phyloP scores from a whole-genome alignment of 148 eudicot genomes.

The Chenopodium berlandieri region DNA sequence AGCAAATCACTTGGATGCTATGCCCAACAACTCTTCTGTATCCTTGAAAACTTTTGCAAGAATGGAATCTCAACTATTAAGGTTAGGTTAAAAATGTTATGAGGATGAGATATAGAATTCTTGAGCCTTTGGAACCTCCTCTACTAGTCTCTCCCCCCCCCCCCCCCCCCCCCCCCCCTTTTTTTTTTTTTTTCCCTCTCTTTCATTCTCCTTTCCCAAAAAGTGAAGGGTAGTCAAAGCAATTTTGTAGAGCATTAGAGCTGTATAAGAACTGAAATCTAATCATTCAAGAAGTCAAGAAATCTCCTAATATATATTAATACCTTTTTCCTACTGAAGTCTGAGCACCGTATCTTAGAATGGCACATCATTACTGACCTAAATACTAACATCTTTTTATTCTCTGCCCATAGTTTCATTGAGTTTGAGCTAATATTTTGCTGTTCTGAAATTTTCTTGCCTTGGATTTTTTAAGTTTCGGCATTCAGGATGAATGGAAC shows the following conservation, averaged over 20 bases:
- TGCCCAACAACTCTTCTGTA: neutral
- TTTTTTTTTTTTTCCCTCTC: too few species aligned
- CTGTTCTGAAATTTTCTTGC: neutral
- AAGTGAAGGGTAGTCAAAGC: neutral
- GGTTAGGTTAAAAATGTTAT: neutral
- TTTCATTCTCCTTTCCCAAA: too few species aligned
- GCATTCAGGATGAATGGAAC: neutral
- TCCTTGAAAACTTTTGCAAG: neutral
- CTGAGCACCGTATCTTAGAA: neutral
- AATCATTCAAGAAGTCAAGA: neutral
- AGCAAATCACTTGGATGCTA: neutral
- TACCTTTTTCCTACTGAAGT: neutral
- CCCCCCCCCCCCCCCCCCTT: too few species aligned
- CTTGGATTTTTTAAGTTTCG: neutral
- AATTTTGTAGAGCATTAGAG: neutral
- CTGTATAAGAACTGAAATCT: neutral
- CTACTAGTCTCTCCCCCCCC: too few species aligned
- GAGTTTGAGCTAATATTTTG: neutral
- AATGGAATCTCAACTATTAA: neutral
- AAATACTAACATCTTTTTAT: neutral
- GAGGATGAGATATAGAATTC: neutral
- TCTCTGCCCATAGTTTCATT: neutral
- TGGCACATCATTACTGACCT: neutral
- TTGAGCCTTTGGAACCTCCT: neutral
- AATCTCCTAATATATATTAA: neutral